Base-by-base conservation (phyloP, 192 early-diverging fungal genomes). In the Coemansia sp. region DNA sequence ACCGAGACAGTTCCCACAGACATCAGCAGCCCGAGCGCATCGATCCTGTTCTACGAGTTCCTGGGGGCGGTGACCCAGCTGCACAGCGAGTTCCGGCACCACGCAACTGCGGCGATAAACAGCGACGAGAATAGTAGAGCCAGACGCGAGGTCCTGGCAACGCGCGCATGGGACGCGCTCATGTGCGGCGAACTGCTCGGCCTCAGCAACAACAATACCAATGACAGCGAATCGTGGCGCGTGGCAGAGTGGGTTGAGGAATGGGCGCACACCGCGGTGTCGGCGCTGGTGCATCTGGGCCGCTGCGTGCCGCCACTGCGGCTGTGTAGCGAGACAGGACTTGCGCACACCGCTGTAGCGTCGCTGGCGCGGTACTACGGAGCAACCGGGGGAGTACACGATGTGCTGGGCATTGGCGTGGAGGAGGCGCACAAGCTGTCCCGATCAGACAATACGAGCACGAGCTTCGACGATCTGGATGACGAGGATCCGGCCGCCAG, bases 151-250 rank as follows among this genome's bases (percentile, higher is more conserved):
- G 32, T 4, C 32, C 32, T 32, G 0, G 32, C 32, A 32, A 32
- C 32, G 32, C 51, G 21, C 10, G 73, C 63, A 4, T 80, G 78
- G 78, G 41, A 59, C 21, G 66, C 78, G 19, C 63, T 80, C 45
- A 49, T 71, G 9, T 65, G 47, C 48, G 19, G 21, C 22, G 54
- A 63, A 36, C 32, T 15, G 61, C 10, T 62, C 75, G 18, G 69
- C 48, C 26, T 21, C 16, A 0, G 41, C n/a, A 4, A 47, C 21
- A 7, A 22, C 5, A 3, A 32, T 4, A 32, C 32, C 32, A 32
- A 4, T 32, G 32, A 4, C 4, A 32, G 32, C 32, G 32, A 32
- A 4, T 32, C 32, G 32, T 32, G 3, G 32, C 32, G 32, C 32
- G 32, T 63, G n/a, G 39, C 56, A 6, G 41, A n/a, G 3, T 51